Conservation (phyloP, 495 filamentous ascomycete species). For the Entonaema liquescens region DNA sequence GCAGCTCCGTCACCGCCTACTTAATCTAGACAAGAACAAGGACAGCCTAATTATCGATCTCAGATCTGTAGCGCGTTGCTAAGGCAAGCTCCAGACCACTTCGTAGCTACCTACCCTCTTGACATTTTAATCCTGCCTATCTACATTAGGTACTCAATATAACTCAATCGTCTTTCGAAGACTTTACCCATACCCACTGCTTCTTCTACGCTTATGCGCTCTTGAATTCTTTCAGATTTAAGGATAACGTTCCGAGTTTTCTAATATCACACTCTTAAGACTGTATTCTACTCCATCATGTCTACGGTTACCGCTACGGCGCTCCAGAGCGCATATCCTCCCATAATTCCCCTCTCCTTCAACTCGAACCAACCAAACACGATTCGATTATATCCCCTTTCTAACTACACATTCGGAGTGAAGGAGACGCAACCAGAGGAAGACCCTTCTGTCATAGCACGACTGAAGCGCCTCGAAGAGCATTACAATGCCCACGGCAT, state of each 20-base stretch:
- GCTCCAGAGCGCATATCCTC: slow-evolving; percentile 78
- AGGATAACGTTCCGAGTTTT: not conserved
- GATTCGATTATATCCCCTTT: slow-evolving; percentile 92
- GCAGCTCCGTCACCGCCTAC: not conserved
- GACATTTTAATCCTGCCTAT: not conserved
- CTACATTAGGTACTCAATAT: not conserved
- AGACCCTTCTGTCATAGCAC: slow-evolving; percentile 92
- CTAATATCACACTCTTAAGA: not conserved
- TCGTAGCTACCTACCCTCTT: not conserved
- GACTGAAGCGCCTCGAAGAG: slow-evolving; percentile 90
- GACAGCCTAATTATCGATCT: not conserved
- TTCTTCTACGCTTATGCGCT: not conserved
- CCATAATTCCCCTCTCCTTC: slow-evolving; percentile 82
- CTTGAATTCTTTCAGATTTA: not conserved
- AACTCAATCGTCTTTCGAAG: not conserved
- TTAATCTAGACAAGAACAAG: not conserved
- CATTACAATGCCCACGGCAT: slow-evolving; percentile 93
- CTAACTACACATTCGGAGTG: slow-evolving; percentile 98
- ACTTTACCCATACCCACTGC: not conserved
- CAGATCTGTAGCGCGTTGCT: not conserved
- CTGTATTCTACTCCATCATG: slow-evolving; percentile 58
- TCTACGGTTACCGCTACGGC: slow-evolving; percentile 75
- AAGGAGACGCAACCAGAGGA: slow-evolving; percentile 99
- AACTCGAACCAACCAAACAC: slow-evolving; percentile 87
- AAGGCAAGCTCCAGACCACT: not conserved